Conservation (phyloP, 768 basidiomycete genomes). For the Serendipita sp. region DNA sequence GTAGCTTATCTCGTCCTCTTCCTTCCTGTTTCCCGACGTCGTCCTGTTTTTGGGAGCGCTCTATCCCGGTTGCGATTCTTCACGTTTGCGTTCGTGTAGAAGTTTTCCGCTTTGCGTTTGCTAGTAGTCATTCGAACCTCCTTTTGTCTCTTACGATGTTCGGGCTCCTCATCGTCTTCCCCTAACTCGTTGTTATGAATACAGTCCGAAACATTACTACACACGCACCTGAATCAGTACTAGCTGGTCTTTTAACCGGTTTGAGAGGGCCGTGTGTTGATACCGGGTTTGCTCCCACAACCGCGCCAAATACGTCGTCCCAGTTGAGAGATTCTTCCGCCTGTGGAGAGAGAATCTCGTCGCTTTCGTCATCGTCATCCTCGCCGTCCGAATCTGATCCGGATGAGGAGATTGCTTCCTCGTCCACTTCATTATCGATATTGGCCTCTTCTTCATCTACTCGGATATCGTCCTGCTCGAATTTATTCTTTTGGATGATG, state of each 20-base stretch:
- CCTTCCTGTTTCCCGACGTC: not conserved
- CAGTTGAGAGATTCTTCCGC: conserved; percentile 49
- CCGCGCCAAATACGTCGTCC: conserved; percentile 69
- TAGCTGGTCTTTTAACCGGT: conserved; percentile 18
- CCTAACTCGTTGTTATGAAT: conserved; percentile 6
- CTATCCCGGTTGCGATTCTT: conserved; percentile 46
- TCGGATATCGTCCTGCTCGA: conserved; percentile 69
- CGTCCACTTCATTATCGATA: conserved; percentile 24
- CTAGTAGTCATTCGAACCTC: conserved; percentile 81
- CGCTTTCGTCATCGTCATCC: conserved; percentile 15
- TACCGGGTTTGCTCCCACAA: conserved; percentile 22
- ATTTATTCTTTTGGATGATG: conserved; percentile 78
- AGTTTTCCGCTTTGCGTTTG: conserved; percentile 86
- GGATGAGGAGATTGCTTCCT: conserved; percentile 15
- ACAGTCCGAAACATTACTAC: conserved; percentile 7
- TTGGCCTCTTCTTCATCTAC: conserved; percentile 35
- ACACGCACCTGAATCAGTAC: conserved; percentile 11
- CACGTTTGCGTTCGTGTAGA: conserved; percentile 70
- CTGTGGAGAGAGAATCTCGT: too few species aligned
- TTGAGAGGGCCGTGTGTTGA: conserved; percentile 15
- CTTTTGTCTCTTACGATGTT: conserved; percentile 27
- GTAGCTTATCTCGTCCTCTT: not conserved
- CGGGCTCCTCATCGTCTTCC: conserved; percentile 20
- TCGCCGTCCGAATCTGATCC: conserved; percentile 11
- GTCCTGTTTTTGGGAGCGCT: not conserved